These are phyloP conservation scores for Mycena rebaudengoi DNA, from an alignment of 768 basidiomycete genomes.

Conservation along the genomic window DNA sequence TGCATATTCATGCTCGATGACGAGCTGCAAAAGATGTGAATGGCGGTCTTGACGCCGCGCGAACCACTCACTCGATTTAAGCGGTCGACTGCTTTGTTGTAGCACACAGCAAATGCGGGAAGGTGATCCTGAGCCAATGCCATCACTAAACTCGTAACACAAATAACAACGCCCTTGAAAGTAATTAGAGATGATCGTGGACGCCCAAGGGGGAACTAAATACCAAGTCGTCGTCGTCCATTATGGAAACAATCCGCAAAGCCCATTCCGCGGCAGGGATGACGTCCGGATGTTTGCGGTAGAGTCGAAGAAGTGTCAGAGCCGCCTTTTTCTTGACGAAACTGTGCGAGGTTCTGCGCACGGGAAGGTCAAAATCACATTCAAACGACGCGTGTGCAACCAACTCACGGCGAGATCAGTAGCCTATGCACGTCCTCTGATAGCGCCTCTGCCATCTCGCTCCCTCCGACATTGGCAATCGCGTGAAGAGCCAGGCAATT, in stretches of 20 bases:
- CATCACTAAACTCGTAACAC: conserved; percentile 92
- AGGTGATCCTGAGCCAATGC: conserved; percentile 94
- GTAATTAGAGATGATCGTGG: conserved; percentile 3
- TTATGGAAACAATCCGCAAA: conserved; percentile 90
- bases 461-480: conserved; percentile 97
- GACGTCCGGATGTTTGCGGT: conserved; percentile 95
- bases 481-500: conserved; percentile 98
- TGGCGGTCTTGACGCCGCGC: neutral
- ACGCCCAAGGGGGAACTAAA: conserved; percentile 19
- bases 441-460: conserved; percentile 98
- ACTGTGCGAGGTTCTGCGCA: conserved; percentile 82
- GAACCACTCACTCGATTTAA: conserved; percentile 70
- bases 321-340: conserved; percentile 99
- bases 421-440: conserved; percentile 93
- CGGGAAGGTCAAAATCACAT: too few relatives aligned
- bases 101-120: conserved; percentile 91
- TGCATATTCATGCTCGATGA: conserved; percentile 90
- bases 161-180: conserved; percentile 89
- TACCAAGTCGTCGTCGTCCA: conserved; percentile 93
- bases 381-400: too few relatives aligned
- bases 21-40: conserved; percentile 59
- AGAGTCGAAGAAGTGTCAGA: conserved; percentile 88
- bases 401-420: conserved; percentile 88
- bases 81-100: conserved; percentile 93
- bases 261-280: conserved; percentile 97